Evolutionary conservation across 1,139 yeast species (phyloP), one percentile per base, ranked within the genome.

Genomic region (Scheffersomyces titani): DNA sequence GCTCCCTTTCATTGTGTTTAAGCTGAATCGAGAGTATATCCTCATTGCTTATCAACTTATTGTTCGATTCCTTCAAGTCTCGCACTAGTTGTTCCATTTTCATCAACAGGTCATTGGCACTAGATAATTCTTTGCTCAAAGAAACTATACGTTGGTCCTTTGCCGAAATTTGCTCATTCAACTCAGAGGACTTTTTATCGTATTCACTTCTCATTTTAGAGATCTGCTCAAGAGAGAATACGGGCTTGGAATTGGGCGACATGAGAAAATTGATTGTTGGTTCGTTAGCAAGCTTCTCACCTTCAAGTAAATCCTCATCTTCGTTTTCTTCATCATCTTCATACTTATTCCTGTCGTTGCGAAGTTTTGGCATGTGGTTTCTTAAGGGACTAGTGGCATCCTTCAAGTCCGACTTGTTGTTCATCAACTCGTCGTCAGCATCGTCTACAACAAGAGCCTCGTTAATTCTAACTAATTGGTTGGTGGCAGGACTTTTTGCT

Each of bases 401-500:
- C 50, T 67, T 65, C 24, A 60, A 48, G 9, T 60, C 63, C 2
- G 58, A 54, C 13, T 59, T 58, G 19, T 56, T 55, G 1, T 48
- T 54, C 16, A 50, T 51, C 18, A 48, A 51, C 22, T 46, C 52
- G 44, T 47, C 55, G 6, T 51, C 57, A 5, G 57, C 59, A 6
- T 56, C 57, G 18, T 57, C 59, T 18, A 61, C 55, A 9, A 55
- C 48, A n/a, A 63, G 54, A 9, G 53, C 57, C 21, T 64, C 67
- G 48, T 57, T 79, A 62, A 64, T 60, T 16, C 68, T 54, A 22
- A 70, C 70, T 19, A 67, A 67, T 56, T 78, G 82, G 57, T 74
- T 78, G 5, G 79, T 72, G 3, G 67, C 67, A 2, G 83, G 83
- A 50, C 80, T 74, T 44, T 70, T 65, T 4, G 84, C 81, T 7